Conservation (phyloP, 345 rosid species). For the Dipteronia sinensis region DNA sequence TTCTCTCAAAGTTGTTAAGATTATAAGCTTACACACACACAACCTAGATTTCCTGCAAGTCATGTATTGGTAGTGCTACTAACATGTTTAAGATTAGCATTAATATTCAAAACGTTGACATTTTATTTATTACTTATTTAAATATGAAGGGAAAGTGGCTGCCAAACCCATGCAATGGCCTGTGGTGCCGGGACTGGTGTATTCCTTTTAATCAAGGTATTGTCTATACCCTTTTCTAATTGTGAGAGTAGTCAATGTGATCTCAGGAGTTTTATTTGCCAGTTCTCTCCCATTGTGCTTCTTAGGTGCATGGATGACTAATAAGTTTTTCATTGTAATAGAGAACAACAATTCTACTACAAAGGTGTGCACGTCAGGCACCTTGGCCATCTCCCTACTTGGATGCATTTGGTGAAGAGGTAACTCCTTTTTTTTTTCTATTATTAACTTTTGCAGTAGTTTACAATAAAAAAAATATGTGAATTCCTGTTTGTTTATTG, state of each 20-base stretch:
- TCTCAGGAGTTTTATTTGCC: background rate
- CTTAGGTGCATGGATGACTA: conserved; percentile 16
- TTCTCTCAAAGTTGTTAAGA: conserved; percentile 8
- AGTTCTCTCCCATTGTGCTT: conserved; percentile 17
- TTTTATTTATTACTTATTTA: conserved; percentile 12
- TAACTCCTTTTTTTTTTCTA: conserved; percentile 17
- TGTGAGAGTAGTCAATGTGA: background rate
- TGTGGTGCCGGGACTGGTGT: conserved; percentile 93
- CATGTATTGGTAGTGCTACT: background rate
- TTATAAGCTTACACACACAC: background rate
- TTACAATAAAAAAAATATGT: background rate
- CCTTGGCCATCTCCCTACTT: conserved; percentile 94
- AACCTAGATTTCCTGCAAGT: background rate
- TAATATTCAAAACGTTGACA: background rate
- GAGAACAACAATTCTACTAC: conserved; percentile 83
- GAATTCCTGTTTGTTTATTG: background rate
- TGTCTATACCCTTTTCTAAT: background rate
- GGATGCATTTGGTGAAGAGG: conserved; percentile 99
- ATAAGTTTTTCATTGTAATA: conserved; percentile 28
- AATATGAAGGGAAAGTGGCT: conserved; percentile 58
- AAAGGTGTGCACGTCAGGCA: conserved; percentile 79
- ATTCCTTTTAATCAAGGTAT: conserved; percentile 80
- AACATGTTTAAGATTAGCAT: background rate
- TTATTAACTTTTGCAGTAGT: background rate
- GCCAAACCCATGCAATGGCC: conserved; percentile 64